Evolutionary conservation across 2,329 filamentous ascomycete species (phyloP), one percentile per base, ranked within the genome.

Genomic region (Fusarium subtropicale): DNA sequence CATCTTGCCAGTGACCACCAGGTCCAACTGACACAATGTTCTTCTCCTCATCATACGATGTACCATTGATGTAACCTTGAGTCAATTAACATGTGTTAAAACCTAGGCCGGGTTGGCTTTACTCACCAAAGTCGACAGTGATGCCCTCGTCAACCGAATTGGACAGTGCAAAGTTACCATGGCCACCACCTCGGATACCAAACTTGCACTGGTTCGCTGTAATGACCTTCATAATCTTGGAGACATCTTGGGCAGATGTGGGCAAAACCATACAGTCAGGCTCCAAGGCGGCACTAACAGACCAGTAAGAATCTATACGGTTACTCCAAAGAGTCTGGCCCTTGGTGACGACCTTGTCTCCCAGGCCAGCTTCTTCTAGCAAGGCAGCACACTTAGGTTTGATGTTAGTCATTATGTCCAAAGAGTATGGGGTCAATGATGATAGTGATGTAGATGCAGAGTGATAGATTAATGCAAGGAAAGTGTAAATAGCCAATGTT

Each of bases 151-250:
- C 65, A 13, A 82, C 62, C 51, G 77, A 78, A 72, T 80, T 80
- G 56, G 77, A 71, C 5, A 79, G 67, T 1, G 75, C 61, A 50
- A 76, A 77, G 26, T 73, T 69, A 28, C 73, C 78, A 41, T 82
- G 79, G 5, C 81, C 79, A 36, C 81, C 80, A 20, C 77, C 76
- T 2, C 79, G 76, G 34, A 83, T 76, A 20, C 79, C 81, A 63
- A 82, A 83, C 8, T 74, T 71, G 47, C 78, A 79, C 16, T 73
- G 41, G 9, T 72, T 69, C 7, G 67, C 50, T 28, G 72, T 69
- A 1, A 83, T 70, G 3, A 78, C 71, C 45, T 76, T 78, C 22
- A 82, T 72, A 4, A 76, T 74, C 10, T 68, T 65, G 7, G 81
- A 77, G 9, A 82, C 79, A 60, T 83, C 80, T 8, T 77, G 62